Evolutionary conservation across 2,329 filamentous ascomycete genomes (phyloP).

Genomic region (Arachnopeziza araneosa): DNA sequence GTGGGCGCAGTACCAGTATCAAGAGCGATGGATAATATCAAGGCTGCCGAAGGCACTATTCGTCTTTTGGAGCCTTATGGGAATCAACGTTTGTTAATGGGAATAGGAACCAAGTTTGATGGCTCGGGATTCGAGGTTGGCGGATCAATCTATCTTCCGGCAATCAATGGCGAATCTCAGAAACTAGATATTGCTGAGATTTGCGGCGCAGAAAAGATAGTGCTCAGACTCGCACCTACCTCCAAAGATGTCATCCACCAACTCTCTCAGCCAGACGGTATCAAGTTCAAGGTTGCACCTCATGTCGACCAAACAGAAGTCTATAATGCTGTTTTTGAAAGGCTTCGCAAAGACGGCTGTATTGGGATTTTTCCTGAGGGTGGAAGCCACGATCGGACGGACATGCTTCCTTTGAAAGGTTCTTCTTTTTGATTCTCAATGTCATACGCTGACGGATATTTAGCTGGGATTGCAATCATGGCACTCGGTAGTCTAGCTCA

Average conservation of each 20-base stretch:
- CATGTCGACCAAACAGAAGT: constrained; percentile 92
- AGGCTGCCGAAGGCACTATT: constrained; percentile 67
- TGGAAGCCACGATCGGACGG: constrained; percentile 90
- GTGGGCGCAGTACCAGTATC: constrained; percentile 85
- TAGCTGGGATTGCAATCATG: constrained; percentile 14
- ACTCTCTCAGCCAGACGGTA: background rate
- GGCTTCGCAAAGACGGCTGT: constrained; percentile 75
- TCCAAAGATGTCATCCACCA: constrained; percentile 4
- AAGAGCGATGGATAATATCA: constrained; percentile 79
- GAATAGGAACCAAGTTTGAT: constrained; percentile 14
- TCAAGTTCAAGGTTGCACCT: constrained; percentile 77
- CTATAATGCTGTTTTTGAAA: constrained; percentile 85
- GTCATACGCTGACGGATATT: background rate
- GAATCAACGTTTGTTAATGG: background rate
- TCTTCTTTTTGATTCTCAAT: background rate
- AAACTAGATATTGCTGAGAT: constrained; percentile 13
- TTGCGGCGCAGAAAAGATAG: background rate
- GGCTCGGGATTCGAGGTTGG: constrained; percentile 8
- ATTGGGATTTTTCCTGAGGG: constrained; percentile 97
- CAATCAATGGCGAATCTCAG: constrained; percentile 13
- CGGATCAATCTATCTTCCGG: constrained; percentile 12
- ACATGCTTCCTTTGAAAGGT: constrained; percentile 78
- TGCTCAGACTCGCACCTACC: constrained; percentile 3
- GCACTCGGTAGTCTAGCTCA: constrained; percentile 77
- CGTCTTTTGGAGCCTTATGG: constrained; percentile 38